phyloP scores from a whole-genome alignment of 768 basidiomycete genomes.

The Amanita rubescens region DNA sequence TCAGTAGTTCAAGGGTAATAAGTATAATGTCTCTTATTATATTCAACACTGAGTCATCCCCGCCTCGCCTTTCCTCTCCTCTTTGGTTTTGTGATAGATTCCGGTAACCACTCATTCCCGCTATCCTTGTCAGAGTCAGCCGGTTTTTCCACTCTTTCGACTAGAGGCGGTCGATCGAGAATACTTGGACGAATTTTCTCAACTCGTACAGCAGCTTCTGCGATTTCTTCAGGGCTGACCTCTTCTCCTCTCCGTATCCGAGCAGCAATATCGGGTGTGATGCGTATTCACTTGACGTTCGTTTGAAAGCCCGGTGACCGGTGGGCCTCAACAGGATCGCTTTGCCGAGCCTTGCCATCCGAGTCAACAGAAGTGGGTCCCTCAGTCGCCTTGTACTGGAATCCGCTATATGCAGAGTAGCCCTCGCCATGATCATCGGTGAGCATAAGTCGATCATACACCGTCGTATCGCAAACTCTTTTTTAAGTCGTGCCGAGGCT shows the following conservation, averaged over 20 bases:
- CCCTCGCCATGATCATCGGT: too few relatives aligned
- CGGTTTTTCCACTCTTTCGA: constrained; percentile 8
- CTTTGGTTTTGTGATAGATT: constrained; percentile 35
- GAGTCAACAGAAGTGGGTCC: too few relatives aligned
- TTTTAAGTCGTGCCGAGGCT: too few relatives aligned
- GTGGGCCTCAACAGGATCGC: too few relatives aligned
- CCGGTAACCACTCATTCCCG: constrained; percentile 48
- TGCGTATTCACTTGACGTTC: constrained; percentile 38
- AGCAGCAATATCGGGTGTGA: constrained; percentile 49
- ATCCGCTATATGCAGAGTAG: too few relatives aligned
- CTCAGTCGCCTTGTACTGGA: too few relatives aligned
- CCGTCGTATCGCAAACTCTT: too few relatives aligned
- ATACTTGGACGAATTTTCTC: constrained; percentile 24
- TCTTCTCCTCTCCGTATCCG: constrained; percentile 44
- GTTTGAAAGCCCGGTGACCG: constrained; percentile 51
- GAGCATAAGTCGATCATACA: too few relatives aligned
- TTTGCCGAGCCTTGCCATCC: too few relatives aligned
- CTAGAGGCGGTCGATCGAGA: not conserved
- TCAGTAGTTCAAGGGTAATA: too few relatives aligned
- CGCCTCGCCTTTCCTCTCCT: constrained; percentile 30
- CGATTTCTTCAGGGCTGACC: constrained; percentile 46
- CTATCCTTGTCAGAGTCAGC: not conserved
- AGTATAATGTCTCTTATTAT: too few relatives aligned
- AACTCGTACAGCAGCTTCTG: constrained; percentile 35
- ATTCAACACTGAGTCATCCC: not conserved